Percentiles rank a stretch among this genome's conserved stretches.
Evolutionary conservation across 2,329 filamentous ascomycete species (phyloP).

Genomic region (Aspergillus sp.): DNA sequence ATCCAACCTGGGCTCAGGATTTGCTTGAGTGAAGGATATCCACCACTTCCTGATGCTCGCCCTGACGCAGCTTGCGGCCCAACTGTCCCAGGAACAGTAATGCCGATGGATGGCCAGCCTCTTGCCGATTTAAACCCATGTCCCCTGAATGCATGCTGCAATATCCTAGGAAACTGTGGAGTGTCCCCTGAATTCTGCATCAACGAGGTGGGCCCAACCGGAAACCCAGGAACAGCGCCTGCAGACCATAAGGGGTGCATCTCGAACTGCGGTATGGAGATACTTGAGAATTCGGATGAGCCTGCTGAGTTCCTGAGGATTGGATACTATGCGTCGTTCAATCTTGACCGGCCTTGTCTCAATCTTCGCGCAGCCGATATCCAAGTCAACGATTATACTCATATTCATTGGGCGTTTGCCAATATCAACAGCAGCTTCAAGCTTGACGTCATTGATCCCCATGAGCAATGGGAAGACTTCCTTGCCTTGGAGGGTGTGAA

Average conservation of each 20-base stretch:
- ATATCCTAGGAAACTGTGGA: conserved; percentile 50
- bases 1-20: conserved; percentile 34
- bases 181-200: conserved; percentile 47
- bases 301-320: conserved; percentile 24
- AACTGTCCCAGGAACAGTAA: conserved; percentile 38
- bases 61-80: conserved; percentile 49
- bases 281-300: conserved; percentile 26
- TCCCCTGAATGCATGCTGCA: conserved; percentile 45
- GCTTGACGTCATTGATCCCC: conserved; percentile 23
- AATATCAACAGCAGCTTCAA: conserved; percentile 32
- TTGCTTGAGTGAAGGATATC: conserved; percentile 43
- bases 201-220: conserved; percentile 23
- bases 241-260: conserved; percentile 41
- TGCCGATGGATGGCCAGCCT: conserved; percentile 28
- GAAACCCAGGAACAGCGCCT: conserved; percentile 39
- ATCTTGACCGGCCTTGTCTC: conserved; percentile 32
- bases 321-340: conserved; percentile 37
- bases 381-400: conserved; percentile 24
- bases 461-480: conserved; percentile 30
- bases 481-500: conserved; percentile 24
- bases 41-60: conserved; percentile 42
- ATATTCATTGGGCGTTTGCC: conserved; percentile 43
- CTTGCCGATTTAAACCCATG: conserved; percentile 49
- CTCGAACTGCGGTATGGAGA: conserved; percentile 43
- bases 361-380: conserved; percentile 26